Evolutionary conservation across 805 yeast species (phyloP), one percentile per base, ranked within the genome.

Genomic region (Yarrowia sp.): DNA sequence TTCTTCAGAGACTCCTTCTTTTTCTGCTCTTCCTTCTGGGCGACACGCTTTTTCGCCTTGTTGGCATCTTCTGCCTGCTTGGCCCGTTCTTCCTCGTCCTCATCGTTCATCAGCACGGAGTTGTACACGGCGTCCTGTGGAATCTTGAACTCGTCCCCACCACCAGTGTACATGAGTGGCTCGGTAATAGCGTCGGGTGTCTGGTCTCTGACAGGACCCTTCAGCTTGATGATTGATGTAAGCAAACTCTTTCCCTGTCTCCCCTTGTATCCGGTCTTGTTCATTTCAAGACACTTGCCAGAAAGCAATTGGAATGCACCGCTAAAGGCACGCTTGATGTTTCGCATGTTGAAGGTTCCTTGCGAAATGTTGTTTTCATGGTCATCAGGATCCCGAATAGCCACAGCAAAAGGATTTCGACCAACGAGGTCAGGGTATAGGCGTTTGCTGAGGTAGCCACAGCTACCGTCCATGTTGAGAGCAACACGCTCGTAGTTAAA

Each of bases 361-460:
- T 96, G 80, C 51, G 95, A 85, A 54, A 93, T 87, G 73, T 93
- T 93, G 72, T 93, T 93, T n/a, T 78, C 68, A 1, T 85, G 78
- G 71, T 92, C 97, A 56, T 88, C 86, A 1, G 98, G 98, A 72
- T 93, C 98, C 74, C 89, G 93, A 32, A 93, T 89, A 1, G 91
- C 87, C 41, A 92, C 75, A 1, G 89, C 75, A 72, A 86, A 90
- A 38, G 84, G 80, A 64, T 86, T 81, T 7, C 78, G 64, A 46
- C 85, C 77, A 59, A 81, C 79, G 67, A 88, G 71, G 40, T 76
- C 80, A 5, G 83, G 83, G 72, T 85, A 79, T 11, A 77, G 71
- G n/a, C 77, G 72, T 71, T 91, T 92, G 52, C 80, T 75, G 65
- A 89, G 71, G 71, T 90, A 92, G 19, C 78, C 73, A 65, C 86